These are phyloP conservation scores for Yamadazyma songkhlaensis DNA, from an alignment of 1,139 yeast species.

Conservation along the genomic window DNA sequence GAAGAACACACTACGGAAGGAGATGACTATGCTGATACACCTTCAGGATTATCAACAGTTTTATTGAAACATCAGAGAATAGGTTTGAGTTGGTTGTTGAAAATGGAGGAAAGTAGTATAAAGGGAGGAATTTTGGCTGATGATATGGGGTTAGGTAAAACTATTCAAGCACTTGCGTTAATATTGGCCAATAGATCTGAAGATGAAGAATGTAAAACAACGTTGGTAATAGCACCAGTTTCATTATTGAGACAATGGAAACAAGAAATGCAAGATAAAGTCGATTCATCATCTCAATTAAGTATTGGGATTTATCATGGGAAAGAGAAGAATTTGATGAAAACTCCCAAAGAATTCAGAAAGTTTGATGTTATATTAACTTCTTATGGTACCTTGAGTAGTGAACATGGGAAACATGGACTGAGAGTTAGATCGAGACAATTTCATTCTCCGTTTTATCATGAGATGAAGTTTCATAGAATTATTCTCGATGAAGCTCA, in stretches of 20 bases:
- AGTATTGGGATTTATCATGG: slow-evolving; percentile 65
- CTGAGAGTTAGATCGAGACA: neutral
- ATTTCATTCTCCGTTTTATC: slow-evolving; percentile 67
- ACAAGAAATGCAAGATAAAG: slow-evolving; percentile 64
- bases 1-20: slow-evolving; percentile 49
- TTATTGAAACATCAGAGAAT: slow-evolving; percentile 80
- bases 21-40: slow-evolving; percentile 56
- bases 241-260: slow-evolving; percentile 84
- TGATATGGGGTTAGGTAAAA: slow-evolving; percentile 94
- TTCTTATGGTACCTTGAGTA: slow-evolving; percentile 72
- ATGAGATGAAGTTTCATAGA: slow-evolving; percentile 58
- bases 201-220: slow-evolving; percentile 43
- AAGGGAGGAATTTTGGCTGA: slow-evolving; percentile 87
- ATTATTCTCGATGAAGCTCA: slow-evolving; percentile 92
- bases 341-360: slow-evolving; percentile 44
- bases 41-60: slow-evolving; percentile 61
- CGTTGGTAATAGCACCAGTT: slow-evolving; percentile 82
- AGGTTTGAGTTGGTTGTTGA: slow-evolving; percentile 79
- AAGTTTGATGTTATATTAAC: slow-evolving; percentile 73
- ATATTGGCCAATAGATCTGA: slow-evolving; percentile 55
- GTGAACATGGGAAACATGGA: slow-evolving; percentile 63
- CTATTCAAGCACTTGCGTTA: slow-evolving; percentile 75
- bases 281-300: slow-evolving; percentile 46
- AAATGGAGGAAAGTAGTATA: slow-evolving; percentile 56
- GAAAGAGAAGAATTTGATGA: slow-evolving; percentile 28